Base-by-base conservation (phyloP, 108 stramenopile genomes). In the Cylindrotheca fusiformis region DNA sequence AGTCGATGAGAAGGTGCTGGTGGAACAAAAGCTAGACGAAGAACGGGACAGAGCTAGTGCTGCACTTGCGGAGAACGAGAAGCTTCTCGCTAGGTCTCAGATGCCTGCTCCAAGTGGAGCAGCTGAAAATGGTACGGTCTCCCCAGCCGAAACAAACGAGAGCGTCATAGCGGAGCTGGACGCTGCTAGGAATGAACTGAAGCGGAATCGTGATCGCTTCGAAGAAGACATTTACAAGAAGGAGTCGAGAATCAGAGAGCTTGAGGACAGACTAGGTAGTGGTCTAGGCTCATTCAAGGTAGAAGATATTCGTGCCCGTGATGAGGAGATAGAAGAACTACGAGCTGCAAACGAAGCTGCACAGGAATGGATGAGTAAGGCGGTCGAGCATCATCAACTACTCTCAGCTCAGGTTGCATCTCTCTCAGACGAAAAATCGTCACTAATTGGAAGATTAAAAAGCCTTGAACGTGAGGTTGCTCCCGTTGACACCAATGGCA, bases 361-460 rank as follows among this genome's bases (percentile, higher is more conserved):
- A 18, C 81, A 91, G 58, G 82, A 83, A 62, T 85, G 86, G 86
- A 87, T 91, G 82, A 80, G 63, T n/a, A 83, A 83, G 30, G 86
- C 89, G 48, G 80, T 85, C 28, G 73, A 78, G 48, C 89, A 85
- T 33, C 72, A 87, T 23, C 60, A 83, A 26, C 46, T 61, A 28
- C 75, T 85, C 18, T 66, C 71, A 44, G 65, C 66, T 22, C 71
- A 87, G 54, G 67, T 83, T 25, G 55, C 68, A 3, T 31, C 62
- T 12, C 60, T 84, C 6, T 47, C 67, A 6, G 45, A 57, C 29
- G 74, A 80, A 30, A 80, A 71, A 19, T 3, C 55, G 12, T 17
- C 53, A n/a, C 61, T 84, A 4, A 30, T 18, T n/a, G 17, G 29
- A 25, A 26, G 62, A 22, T 21, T 68, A 8, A 41, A 63, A 41